These are phyloP conservation scores for Penicillium frequentans DNA, from an alignment of 2,329 filamentous ascomycete genomes.

Conservation along the genomic window DNA sequence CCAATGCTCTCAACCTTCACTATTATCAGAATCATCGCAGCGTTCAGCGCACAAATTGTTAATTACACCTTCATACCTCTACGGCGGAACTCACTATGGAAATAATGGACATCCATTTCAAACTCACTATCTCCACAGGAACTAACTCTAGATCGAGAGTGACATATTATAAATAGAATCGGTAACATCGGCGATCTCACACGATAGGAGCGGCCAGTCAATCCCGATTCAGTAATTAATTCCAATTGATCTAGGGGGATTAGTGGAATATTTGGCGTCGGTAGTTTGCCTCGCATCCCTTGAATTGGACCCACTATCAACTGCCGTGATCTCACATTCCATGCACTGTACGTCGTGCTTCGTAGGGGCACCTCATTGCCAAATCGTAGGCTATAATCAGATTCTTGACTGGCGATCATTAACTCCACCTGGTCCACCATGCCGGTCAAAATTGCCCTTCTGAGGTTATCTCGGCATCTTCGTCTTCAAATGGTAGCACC, in stretches of 20 bases:
- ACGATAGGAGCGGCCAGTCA: no score
- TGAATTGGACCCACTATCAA: background rate
- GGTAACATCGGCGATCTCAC: no score
- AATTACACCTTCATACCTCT: no score
- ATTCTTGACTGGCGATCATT: background rate
- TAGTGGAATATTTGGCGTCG: background rate
- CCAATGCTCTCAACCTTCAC: no score
- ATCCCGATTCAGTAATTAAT: no score
- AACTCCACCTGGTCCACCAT: background rate
- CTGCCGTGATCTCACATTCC: background rate
- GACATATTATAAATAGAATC: no score
- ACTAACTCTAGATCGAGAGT: no score
- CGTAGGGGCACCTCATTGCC: background rate
- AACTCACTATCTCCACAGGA: no score
- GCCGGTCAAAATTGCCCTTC: background rate
- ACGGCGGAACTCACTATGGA: no score
- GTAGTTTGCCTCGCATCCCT: background rate
- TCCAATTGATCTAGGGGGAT: background rate
- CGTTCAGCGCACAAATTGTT: no score
- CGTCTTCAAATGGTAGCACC: background rate
- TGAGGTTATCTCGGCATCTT: background rate
- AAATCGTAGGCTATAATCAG: background rate
- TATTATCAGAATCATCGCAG: no score
- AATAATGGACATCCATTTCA: no score
- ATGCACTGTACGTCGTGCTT: background rate